Conservation (phyloP, 495 filamentous ascomycete species). For the Aspergillus coremiiformis region DNA sequence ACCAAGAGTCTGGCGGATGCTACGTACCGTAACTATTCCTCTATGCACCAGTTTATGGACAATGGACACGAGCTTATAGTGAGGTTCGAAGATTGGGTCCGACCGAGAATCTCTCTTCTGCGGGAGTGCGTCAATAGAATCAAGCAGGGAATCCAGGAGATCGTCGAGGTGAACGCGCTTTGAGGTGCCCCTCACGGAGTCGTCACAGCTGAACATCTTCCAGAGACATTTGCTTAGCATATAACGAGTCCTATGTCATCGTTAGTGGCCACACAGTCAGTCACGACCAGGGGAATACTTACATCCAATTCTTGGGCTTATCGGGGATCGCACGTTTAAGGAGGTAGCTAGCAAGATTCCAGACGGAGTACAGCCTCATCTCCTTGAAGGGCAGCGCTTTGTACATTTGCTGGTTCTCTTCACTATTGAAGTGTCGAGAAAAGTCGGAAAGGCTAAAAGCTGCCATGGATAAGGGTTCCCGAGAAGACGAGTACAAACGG, state of each 20-base stretch:
- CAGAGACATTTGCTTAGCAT: conserved; percentile 91
- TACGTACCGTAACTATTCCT: conserved; percentile 27
- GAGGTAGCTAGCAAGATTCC: conserved; percentile 78
- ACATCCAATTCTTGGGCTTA: conserved; percentile 80
- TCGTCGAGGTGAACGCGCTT: conserved; percentile 45
- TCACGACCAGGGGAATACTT: conserved; percentile 26
- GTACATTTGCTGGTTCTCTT: conserved; percentile 62
- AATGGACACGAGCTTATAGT: conserved; percentile 88
- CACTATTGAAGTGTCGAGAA: conserved; percentile 66
- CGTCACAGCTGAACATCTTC: conserved; percentile 74
- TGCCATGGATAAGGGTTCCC: conserved; percentile 86
- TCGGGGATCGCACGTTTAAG: conserved; percentile 66
- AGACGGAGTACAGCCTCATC: conserved; percentile 67
- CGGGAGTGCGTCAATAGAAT: conserved; percentile 71
- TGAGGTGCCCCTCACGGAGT: conserved; percentile 39
- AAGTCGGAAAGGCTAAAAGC: conserved; percentile 69
- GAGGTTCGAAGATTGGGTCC: conserved; percentile 87
- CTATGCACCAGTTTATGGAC: conserved; percentile 69
- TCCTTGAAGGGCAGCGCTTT: conserved; percentile 63
- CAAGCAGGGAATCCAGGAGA: conserved; percentile 62
- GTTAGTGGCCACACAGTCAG: conserved; percentile 2
- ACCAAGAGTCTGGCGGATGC: neutral
- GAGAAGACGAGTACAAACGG: conserved; percentile 82
- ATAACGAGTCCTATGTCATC: conserved; percentile 58
- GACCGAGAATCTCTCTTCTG: conserved; percentile 66